phyloP scores from a whole-genome alignment of 129 eudicot genomes.

The Chrysanthemum lavandulifolium region DNA sequence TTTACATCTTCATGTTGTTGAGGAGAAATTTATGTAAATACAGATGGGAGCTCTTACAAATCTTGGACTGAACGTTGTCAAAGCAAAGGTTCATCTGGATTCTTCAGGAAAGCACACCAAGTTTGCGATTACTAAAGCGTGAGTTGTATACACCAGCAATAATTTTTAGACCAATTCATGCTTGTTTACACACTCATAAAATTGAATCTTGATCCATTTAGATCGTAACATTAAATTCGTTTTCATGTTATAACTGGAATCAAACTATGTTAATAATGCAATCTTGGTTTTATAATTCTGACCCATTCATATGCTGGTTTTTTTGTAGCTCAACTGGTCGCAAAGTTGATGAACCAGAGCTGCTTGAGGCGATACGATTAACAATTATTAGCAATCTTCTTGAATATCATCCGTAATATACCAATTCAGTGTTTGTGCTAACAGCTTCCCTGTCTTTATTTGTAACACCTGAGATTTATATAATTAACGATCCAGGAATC shows the following conservation, averaged over 20 bases:
- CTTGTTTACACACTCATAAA: neutral
- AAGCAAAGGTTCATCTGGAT: conserved; percentile 91
- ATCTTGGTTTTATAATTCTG: conserved; percentile 1
- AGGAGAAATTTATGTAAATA: conserved; percentile 15
- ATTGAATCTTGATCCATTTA: conserved; percentile 2
- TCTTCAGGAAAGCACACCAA: conserved; percentile 91
- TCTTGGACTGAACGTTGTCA: conserved; percentile 91
- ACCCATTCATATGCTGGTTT: conserved; percentile 8
- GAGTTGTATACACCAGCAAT: no score
- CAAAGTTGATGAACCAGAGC: conserved; percentile 85
- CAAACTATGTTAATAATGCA: no score
- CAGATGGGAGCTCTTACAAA: conserved; percentile 85
- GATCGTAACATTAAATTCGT: neutral
- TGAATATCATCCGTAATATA: conserved; percentile 74
- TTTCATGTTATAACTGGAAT: neutral
- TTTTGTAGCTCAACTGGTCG: conserved; percentile 75
- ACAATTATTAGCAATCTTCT: conserved; percentile 85
- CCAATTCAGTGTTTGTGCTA: conserved; percentile 9
- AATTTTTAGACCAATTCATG: no score
- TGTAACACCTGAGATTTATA: conserved; percentile 4
- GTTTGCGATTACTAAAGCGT: conserved; percentile 84
- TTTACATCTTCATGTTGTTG: conserved; percentile 24
- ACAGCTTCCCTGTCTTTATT: neutral
- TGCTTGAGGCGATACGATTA: conserved; percentile 93
- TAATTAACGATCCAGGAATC: conserved; percentile 63